phyloP scores from a whole-genome alignment of 2,329 filamentous ascomycete species.

The Cordyceps pruinosa region DNA sequence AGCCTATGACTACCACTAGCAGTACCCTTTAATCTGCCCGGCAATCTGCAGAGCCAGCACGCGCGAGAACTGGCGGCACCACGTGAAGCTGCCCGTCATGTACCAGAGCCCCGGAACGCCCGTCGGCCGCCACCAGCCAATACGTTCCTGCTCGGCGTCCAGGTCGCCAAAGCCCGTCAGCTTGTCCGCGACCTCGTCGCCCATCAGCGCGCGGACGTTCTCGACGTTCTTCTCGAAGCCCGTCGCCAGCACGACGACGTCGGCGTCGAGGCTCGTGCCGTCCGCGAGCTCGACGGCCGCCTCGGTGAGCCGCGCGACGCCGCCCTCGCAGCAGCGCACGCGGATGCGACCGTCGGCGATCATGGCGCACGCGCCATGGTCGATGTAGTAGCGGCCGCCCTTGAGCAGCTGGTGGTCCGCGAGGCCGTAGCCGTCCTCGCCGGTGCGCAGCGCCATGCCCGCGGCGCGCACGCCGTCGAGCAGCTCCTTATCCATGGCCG shows the following conservation, averaged over 20 bases:
- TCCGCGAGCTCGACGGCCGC: slow-evolving; percentile 23
- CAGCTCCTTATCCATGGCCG: slow-evolving; percentile 28
- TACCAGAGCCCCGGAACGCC: slow-evolving; percentile 33
- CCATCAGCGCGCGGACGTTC: slow-evolving; percentile 28
- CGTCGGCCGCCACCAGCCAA: slow-evolving; percentile 26
- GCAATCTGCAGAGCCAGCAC: slow-evolving; percentile 33
- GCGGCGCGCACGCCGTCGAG: slow-evolving; percentile 40
- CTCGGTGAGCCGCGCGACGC: slow-evolving; percentile 26
- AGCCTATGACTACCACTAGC: no score
- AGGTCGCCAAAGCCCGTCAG: slow-evolving; percentile 30
- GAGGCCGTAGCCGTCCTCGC: slow-evolving; percentile 29
- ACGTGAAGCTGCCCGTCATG: slow-evolving; percentile 30
- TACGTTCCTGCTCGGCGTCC: slow-evolving; percentile 27
- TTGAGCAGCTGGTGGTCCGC: slow-evolving; percentile 31
- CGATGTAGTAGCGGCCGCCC: slow-evolving; percentile 37
- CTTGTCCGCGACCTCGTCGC: slow-evolving; percentile 28
- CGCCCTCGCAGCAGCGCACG: slow-evolving; percentile 24
- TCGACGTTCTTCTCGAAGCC: slow-evolving; percentile 35
- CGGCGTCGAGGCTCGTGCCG: slow-evolving; percentile 30
- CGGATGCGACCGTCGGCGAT: slow-evolving; percentile 37
- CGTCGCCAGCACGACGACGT: slow-evolving; percentile 37
- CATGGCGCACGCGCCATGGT: slow-evolving; percentile 33
- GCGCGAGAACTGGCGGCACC: slow-evolving; percentile 29
- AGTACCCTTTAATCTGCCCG: neutral
- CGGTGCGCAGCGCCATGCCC: slow-evolving; percentile 30